These are phyloP conservation scores for Trypanosoma avium DNA, from an alignment of 208 protist genomes.

Conservation along the genomic window DNA sequence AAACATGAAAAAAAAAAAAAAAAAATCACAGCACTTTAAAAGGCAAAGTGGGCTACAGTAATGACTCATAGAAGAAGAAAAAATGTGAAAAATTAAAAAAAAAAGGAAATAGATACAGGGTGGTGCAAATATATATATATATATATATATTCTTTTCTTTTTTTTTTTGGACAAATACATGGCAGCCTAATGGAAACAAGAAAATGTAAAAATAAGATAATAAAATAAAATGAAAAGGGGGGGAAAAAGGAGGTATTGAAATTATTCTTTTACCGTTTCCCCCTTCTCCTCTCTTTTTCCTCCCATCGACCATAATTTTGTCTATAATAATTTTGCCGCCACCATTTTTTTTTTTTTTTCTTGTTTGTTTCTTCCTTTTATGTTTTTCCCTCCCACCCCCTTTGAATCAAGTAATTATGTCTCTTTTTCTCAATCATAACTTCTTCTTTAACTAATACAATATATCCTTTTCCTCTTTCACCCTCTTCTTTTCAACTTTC, in stretches of 20 bases:
- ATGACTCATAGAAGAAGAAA: slow-evolving; percentile 1
- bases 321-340: too few species aligned
- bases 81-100: background rate
- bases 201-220: background rate
- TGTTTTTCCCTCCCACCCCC: background rate
- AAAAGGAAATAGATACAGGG: slow-evolving; percentile 5
- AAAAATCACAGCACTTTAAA: too few species aligned
- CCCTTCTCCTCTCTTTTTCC: background rate
- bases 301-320: too few species aligned
- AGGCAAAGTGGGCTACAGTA: background rate
- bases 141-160: slow-evolving; percentile 7
- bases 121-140: background rate
- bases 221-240: background rate
- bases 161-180: too few species aligned
- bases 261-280: background rate
- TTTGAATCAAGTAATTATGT: too few species aligned
- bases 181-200: background rate
- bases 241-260: slow-evolving; percentile 4
- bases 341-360: slow-evolving; percentile 1
- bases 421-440: background rate
- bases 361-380: background rate
- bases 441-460: too few species aligned
- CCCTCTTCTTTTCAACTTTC: too few species aligned
- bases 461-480: too few species aligned
- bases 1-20: slow-evolving; percentile 12